Percentiles rank a stretch among this genome's conserved stretches.
Conservation (phyloP, 2,329 filamentous ascomycete species). For the Orbilia blumenaviensis region DNA sequence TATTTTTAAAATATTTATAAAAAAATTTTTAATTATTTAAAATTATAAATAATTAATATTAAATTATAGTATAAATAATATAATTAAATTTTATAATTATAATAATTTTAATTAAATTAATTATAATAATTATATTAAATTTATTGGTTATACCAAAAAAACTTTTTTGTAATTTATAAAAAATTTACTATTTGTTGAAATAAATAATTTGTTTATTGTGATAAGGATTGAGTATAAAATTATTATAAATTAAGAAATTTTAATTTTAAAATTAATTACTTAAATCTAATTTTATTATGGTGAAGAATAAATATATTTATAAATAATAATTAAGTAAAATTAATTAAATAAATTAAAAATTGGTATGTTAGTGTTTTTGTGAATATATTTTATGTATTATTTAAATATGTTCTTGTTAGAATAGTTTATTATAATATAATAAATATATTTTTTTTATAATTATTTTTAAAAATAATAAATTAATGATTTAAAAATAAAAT, state of each 20-base stretch:
- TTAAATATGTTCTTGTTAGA: too few relatives aligned
- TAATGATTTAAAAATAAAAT: too few relatives aligned
- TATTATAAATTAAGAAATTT: background rate
- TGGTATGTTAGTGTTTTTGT: too few relatives aligned
- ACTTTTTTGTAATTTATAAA: background rate
- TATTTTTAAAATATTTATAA: background rate
- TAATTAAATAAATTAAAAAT: too few relatives aligned
- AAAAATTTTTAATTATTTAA: background rate
- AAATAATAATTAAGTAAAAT: too few relatives aligned
- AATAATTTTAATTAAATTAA: background rate
- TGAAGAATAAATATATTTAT: too few relatives aligned
- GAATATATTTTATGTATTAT: too few relatives aligned
- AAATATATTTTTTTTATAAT: too few relatives aligned
- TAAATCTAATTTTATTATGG: background rate
- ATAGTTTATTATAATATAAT: too few relatives aligned
- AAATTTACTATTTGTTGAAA: background rate
- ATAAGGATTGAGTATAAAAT: background rate
- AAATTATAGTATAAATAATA: background rate
- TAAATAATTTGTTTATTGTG: background rate
- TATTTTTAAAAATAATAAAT: too few relatives aligned
- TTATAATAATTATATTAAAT: background rate
- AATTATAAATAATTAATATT: background rate
- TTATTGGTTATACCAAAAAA: background rate
- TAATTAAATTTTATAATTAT: background rate
- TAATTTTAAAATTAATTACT: background rate